These are phyloP conservation scores for Hyphodiscus hymeniophilus DNA, from an alignment of 495 filamentous ascomycete species.

Conservation along the genomic window DNA sequence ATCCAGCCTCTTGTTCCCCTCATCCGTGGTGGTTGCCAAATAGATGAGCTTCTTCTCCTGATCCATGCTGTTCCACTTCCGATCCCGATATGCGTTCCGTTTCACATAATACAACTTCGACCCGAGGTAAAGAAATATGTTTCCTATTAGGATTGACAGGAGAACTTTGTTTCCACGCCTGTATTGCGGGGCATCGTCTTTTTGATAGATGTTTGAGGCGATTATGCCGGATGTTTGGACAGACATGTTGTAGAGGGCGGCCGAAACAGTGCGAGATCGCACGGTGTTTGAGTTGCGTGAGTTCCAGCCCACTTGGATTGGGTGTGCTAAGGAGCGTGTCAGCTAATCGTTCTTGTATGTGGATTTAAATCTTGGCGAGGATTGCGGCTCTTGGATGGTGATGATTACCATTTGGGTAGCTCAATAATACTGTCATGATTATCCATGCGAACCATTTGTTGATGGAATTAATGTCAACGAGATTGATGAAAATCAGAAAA, in stretches of 20 bases:
- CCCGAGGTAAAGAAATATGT: constrained; percentile 45
- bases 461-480: constrained; percentile 39
- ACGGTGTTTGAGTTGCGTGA: constrained; percentile 62
- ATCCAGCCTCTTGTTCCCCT: constrained; percentile 64
- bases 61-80: constrained; percentile 50
- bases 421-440: constrained; percentile 48
- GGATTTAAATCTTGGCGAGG: neutral
- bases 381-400: neutral
- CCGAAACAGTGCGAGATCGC: constrained; percentile 55
- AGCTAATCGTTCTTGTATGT: too few relatives aligned
- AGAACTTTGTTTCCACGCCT: constrained; percentile 58
- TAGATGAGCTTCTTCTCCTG: constrained; percentile 54
- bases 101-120: constrained; percentile 56
- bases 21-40: constrained; percentile 52
- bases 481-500: constrained; percentile 47
- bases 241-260: constrained; percentile 68
- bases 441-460: constrained; percentile 46
- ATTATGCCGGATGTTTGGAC: constrained; percentile 63
- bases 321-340: constrained; percentile 33
- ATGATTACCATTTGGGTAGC: constrained; percentile 47
- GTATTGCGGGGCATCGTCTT: constrained; percentile 59
- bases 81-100: constrained; percentile 42
- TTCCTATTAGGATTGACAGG: constrained; percentile 43
- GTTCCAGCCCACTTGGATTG: constrained; percentile 61
- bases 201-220: constrained; percentile 51